Percentiles rank a stretch among this genome's conserved stretches.
These are phyloP conservation scores for Pythium dissotocum DNA, from an alignment of 352 stramenopile species.

Conservation along the genomic window DNA sequence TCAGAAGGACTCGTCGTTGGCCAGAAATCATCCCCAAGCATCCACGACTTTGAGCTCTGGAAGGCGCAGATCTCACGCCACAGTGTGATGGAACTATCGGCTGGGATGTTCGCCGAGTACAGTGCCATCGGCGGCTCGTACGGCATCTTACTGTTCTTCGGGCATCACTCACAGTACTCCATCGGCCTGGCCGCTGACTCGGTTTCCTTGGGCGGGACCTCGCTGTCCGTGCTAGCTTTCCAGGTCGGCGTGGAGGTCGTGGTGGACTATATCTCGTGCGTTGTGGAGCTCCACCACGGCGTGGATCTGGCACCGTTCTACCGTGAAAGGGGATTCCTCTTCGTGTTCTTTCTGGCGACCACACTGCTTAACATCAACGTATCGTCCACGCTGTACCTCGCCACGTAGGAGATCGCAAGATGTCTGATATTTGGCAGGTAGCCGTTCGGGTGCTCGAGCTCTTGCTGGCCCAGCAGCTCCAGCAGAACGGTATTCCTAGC, in stretches of 20 bases:
- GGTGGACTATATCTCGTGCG: conserved; percentile 31
- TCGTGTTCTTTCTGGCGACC: conserved; percentile 34
- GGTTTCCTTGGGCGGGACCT: not conserved
- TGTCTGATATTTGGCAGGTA: not conserved
- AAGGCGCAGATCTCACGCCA: conserved; percentile 26
- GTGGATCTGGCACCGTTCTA: conserved; percentile 1
- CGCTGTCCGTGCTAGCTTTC: not conserved
- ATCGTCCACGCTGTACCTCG: conserved; percentile 38
- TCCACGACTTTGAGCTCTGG: not conserved
- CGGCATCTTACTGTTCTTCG: conserved; percentile 35
- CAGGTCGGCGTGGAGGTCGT: conserved; percentile 16
- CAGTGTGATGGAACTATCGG: conserved; percentile 33
- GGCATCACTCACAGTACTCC: conserved; percentile 33
- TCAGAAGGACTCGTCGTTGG: not conserved
- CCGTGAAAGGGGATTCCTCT: conserved; percentile 28
- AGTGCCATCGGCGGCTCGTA: conserved; percentile 43
- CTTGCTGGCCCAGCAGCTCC: no score
- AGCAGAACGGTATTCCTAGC: no score
- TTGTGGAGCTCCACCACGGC: conserved; percentile 34
- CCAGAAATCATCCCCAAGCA: not conserved
- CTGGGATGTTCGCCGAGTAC: conserved; percentile 52
- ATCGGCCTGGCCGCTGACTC: not conserved
- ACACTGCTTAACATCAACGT: conserved; percentile 40
- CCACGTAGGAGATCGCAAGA: not conserved
- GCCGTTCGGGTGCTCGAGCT: no score